Percentiles rank a stretch among this genome's conserved stretches.
Conservation (phyloP, 371 early-diverging fungal species). For the Actinomortierella ambigua region DNA sequence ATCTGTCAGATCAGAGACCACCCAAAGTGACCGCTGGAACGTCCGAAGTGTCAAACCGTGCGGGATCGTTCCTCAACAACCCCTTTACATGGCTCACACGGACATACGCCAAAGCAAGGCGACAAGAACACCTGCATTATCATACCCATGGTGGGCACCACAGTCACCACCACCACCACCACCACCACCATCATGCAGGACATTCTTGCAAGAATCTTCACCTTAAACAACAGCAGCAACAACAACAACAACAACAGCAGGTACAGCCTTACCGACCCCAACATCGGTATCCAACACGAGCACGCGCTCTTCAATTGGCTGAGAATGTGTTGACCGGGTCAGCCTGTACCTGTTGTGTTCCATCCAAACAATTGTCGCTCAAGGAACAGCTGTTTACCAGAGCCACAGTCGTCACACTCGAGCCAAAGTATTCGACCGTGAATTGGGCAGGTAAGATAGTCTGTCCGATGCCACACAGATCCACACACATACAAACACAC, state of each 20-base stretch:
- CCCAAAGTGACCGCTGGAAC: slow-evolving; percentile 1
- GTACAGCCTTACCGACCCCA: no score
- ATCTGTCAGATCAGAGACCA: slow-evolving; percentile 2
- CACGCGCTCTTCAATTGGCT: no score
- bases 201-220: slow-evolving; percentile 9
- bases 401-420: slow-evolving; percentile 40
- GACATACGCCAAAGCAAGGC: slow-evolving; percentile 29
- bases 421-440: slow-evolving; percentile 42
- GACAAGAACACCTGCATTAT: slow-evolving; percentile 38
- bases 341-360: neutral
- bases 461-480: no score
- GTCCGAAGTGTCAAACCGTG: neutral
- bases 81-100: slow-evolving; percentile 33
- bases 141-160: slow-evolving; percentile 30
- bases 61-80: neutral
- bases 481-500: neutral
- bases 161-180: slow-evolving; percentile 22
- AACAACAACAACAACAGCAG: no score
- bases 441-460: slow-evolving; percentile 39
- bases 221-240: neutral
- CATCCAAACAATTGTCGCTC: slow-evolving; percentile 9
- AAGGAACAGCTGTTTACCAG: slow-evolving; percentile 39
- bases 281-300: no score
- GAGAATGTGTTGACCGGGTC: no score
- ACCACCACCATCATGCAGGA: slow-evolving; percentile 12